Evolutionary conservation across 805 yeast species (phyloP).

Genomic region (Blastobotrys attinorum): DNA sequence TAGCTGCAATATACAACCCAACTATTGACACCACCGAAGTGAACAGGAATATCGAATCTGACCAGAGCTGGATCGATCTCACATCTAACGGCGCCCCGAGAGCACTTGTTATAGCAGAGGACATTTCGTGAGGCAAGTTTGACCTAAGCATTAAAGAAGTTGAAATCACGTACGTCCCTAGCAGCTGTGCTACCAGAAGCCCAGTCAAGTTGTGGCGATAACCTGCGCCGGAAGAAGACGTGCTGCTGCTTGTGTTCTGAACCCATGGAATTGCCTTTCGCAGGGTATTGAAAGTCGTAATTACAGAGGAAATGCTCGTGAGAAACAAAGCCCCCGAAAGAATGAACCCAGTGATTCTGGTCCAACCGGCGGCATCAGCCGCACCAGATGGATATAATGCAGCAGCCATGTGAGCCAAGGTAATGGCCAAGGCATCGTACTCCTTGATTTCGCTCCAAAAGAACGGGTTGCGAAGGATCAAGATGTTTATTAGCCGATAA

Average conservation of each 20-base stretch:
- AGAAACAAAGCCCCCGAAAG: constrained; percentile 32
- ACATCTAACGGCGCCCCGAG: constrained; percentile 34
- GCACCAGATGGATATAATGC: constrained; percentile 6
- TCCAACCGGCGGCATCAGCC: constrained; percentile 26
- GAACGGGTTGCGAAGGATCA: constrained; percentile 25
- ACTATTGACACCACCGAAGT: constrained; percentile 25
- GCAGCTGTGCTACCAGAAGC: constrained; percentile 30
- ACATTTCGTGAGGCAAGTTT: constrained; percentile 33
- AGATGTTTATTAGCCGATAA: constrained; percentile 31
- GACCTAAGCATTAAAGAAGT: constrained; percentile 34
- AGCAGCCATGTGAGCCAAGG: constrained; percentile 19
- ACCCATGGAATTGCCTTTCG: constrained; percentile 26
- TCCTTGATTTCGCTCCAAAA: not conserved
- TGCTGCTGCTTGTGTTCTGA: constrained; percentile 8
- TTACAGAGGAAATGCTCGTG: constrained; percentile 31
- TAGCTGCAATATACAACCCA: constrained; percentile 19
- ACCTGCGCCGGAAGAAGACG: constrained; percentile 4
- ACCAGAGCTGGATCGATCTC: constrained; percentile 31
- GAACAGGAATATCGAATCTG: constrained; percentile 29
- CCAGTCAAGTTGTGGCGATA: constrained; percentile 10
- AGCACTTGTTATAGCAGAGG: constrained; percentile 33
- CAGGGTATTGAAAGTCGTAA: constrained; percentile 27
- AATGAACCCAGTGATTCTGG: constrained; percentile 33
- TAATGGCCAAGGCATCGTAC: constrained; percentile 20
- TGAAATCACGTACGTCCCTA: constrained; percentile 34